Evolutionary conservation across 2,329 filamentous ascomycete genomes (phyloP), one percentile per base, ranked within the genome.

Genomic region (Fusarium decemcellulare): DNA sequence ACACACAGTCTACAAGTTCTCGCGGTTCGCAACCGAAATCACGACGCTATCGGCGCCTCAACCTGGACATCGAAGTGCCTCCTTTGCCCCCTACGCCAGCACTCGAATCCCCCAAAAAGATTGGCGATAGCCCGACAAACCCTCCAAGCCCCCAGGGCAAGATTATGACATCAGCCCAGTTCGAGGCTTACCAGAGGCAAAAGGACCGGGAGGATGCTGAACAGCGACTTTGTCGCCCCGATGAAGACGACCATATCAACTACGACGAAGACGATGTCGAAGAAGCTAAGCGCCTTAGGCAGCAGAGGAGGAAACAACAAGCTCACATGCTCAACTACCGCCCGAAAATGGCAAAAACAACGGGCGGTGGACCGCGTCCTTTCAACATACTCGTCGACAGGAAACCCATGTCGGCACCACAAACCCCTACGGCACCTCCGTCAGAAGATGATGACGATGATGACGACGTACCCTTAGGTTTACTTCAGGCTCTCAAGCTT

Each of bases 331-430:
- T 60, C n/a, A 53, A 29, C 12, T 68, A 68, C 14, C 54, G 65
- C 32, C 59, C 65, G 32, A 40, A 55, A 16, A 68, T 64, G 64
- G 68, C 65, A 65, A 68, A 65, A 43, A 68, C 36, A n/a, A 68
- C 64, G 5, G 23, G 23, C 23, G 23, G 5, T 23, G 23, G 23
- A 5, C 23, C 23, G 5, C 23, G 23, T 4, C 23, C 23, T 5
- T 23, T 23, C 23, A 23, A 23, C 23, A 23, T 23, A 23, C 23
- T 23, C 23, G 5, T 23, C 5, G 23, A 23, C 23, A 23, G 5
- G 23, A 23, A 23, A 23, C 23, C 23, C 3, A 23, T 23, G 23
- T 23, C 23, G 23, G 23, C 23, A 23, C 23, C 23, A 23, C 23
- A 23, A 23, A 23, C 23, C 23, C 23, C 23, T 5, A 23, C 23